Evolutionary conservation across 1,139 yeast species (phyloP), one percentile per base, ranked within the genome.

Genomic region (Protomyces inouyei): DNA sequence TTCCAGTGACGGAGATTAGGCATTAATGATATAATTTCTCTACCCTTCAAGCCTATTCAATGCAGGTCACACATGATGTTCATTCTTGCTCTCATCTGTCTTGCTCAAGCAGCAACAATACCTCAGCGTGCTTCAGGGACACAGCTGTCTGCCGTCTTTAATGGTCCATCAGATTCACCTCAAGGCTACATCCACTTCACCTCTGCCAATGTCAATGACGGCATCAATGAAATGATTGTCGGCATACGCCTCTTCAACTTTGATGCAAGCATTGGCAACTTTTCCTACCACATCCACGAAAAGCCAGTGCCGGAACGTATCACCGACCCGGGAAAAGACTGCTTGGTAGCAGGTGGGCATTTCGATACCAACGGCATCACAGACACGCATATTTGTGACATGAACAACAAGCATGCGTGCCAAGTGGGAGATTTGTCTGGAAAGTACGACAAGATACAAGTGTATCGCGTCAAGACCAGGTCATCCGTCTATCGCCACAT

Each of bases 391-490:
- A 37, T 28, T n/a, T 59, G 63, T 21, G 45, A 45, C 23, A 10
- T 46, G 37, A 48, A 52, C n/a, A 23, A 52, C 40, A 45, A 28
- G 18, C 32, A 18, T 9, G 40, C 16, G 10, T 59, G 63, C 43
- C 63, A 59, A 43, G 43, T n/a, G n/a, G 63, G 63, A 2, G 63
- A 59, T 21, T 38, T 59, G 52, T 38, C 51, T 25, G 63, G 63
- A 8, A 52, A 59, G 45, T 43, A 40, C 32, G 57, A 51, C 38
- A 52, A 43, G 43, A 59, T 59, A 4, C 52, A 51, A 8, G 57
- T 40, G 14, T 18, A 43, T 18, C 48, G 48, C 18, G 23, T 43
- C 12, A 21, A 43, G 12, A 52, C 53, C 52, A 59, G 38, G 45
- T 25, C 36, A 9, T 16, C 53, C 32, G 57, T 59, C 52, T 59